Evolutionary conservation across 169 alveolate genomes (phyloP).

Genomic region (Theileria parva): DNA sequence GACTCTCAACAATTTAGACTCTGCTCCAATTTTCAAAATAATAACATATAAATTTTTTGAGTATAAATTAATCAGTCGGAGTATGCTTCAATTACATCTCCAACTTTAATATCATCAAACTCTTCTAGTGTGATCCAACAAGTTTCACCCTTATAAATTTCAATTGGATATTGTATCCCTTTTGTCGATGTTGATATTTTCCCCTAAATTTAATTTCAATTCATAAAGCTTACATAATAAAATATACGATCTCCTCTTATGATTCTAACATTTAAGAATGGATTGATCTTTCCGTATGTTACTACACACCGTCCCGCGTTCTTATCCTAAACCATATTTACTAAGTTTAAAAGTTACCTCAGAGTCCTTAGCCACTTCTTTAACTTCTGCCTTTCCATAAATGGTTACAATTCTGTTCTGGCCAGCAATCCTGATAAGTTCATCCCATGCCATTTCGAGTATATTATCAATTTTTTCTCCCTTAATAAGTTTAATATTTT

Average conservation of each 20-base stretch:
- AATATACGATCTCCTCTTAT: constrained; percentile 35
- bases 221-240: constrained; percentile 18
- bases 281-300: constrained; percentile 31
- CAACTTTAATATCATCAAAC: constrained; percentile 56
- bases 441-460: constrained; percentile 26
- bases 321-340: constrained; percentile 14
- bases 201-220: constrained; percentile 21
- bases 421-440: no score
- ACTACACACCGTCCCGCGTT: constrained; percentile 69
- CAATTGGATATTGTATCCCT: constrained; percentile 29
- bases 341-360: constrained; percentile 16
- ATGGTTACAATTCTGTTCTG: not conserved
- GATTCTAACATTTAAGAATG: constrained; percentile 32
- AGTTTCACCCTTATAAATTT: constrained; percentile 50
- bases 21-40: not conserved
- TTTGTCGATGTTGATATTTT: constrained; percentile 51
- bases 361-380: constrained; percentile 54
- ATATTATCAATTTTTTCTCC: constrained; percentile 54
- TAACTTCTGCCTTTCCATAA: constrained; percentile 50
- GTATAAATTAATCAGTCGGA: not conserved
- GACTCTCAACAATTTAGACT: constrained; percentile 16
- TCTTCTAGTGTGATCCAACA: constrained; percentile 60
- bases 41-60: not conserved
- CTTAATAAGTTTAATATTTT: constrained; percentile 15
- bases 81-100: constrained; percentile 58